Conservation (phyloP, 2,329 filamentous ascomycete genomes). For the Aphanoascus verrucosus region DNA sequence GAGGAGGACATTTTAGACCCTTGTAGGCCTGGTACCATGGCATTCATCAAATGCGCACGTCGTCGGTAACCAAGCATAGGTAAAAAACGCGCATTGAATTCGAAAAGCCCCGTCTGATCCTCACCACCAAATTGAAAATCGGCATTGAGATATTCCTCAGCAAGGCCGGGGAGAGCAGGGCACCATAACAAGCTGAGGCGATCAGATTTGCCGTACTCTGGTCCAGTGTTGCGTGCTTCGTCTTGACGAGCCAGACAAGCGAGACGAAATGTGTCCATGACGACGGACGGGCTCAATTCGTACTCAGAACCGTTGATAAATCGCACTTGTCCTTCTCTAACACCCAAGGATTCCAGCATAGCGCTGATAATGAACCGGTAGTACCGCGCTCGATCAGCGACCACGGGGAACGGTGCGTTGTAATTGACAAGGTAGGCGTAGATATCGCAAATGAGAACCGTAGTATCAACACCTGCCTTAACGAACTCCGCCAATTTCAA, state of each 20-base stretch:
- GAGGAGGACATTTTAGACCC: background rate
- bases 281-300: background rate
- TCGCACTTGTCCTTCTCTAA: background rate
- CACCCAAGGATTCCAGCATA: background rate
- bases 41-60: background rate
- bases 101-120: background rate
- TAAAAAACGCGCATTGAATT: background rate
- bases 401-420: background rate
- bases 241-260: background rate
- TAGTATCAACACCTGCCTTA: background rate
- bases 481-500: slow-evolving; percentile 3
- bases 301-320: background rate
- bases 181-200: background rate
- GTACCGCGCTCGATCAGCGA: background rate
- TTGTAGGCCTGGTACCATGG: background rate
- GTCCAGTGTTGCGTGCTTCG: background rate
- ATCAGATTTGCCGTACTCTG: background rate
- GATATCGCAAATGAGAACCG: background rate
- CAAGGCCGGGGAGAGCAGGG: background rate
- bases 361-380: background rate
- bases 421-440: slow-evolving; percentile 2
- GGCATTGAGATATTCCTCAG: background rate
- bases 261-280: background rate
- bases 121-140: slow-evolving; percentile 2
- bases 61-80: background rate